phyloP scores from a whole-genome alignment of 2,329 filamentous ascomycete genomes.

The Colletotrichum tamarilloi region DNA sequence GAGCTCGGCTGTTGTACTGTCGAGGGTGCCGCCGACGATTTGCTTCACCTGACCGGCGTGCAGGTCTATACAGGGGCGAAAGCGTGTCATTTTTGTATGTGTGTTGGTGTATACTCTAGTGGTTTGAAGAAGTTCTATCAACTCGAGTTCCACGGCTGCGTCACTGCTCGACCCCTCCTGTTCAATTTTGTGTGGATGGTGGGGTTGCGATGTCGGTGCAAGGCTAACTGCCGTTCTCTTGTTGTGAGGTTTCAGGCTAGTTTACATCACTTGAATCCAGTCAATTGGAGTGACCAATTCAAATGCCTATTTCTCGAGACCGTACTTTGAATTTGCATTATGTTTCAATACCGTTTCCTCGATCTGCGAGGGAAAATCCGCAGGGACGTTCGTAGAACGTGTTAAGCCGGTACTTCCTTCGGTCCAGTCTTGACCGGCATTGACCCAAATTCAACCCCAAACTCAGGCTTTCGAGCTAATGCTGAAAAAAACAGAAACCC shows the following conservation, averaged over 20 bases:
- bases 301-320: fast-evolving
- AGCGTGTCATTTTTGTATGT: constrained; percentile 79
- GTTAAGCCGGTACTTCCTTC: neutral
- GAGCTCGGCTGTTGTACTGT: constrained; percentile 71
- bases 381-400: neutral
- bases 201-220: constrained; percentile 32
- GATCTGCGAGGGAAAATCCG: neutral
- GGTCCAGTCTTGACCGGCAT: too few species aligned
- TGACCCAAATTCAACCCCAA: neutral
- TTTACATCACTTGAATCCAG: neutral
- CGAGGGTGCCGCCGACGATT: constrained; percentile 94
- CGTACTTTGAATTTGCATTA: neutral
- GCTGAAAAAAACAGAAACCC: too few species aligned
- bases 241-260: neutral
- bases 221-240: constrained; percentile 6
- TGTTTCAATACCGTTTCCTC: fast-evolving
- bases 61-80: constrained; percentile 96
- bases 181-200: constrained; percentile 33
- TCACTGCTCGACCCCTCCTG: constrained; percentile 26
- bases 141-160: constrained; percentile 8
- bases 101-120: neutral
- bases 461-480: too few species aligned
- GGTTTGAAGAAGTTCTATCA: constrained; percentile 8
- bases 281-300: neutral
- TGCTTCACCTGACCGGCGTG: constrained; percentile 99